Evolutionary conservation across 768 basidiomycete genomes (phyloP), one percentile per base, ranked within the genome.

Genomic region (Tulasnella sp.): DNA sequence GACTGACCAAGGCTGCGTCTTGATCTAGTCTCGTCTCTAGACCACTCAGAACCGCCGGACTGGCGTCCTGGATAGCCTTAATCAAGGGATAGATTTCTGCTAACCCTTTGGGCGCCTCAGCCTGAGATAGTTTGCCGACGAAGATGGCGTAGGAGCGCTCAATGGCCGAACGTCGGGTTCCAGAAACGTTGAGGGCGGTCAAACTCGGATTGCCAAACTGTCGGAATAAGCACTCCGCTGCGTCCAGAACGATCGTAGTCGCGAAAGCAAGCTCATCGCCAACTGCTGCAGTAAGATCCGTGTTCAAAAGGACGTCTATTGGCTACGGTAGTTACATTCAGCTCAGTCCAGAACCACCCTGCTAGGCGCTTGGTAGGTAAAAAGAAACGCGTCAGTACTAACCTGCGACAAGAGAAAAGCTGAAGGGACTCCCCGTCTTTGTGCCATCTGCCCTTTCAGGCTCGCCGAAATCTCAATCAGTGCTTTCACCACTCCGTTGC

Each of bases 251-350:
- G 24, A 54, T 54, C 54, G 54, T 24, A 54, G 24, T 22, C 54
- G 24, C 24, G 54, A 54, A 54, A 24, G 54, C 8, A 54, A 54
- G 12, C 24, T 24, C 54, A 54, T 54, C 54, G 41, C 76, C 74
- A 20, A 64, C 22, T 40, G n/a, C 34, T 20, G 54, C 41, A 58
- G 58, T 72, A 9, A 82, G 79, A 75, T 83, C 34, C 7, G 84
- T 80, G 82, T 85, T 87, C 86, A 90, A 84, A 82, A 87, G 88
- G 83, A 90, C 87, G 85, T 89, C 87, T 86, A 90, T 86, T 72
- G 89, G 89, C 91, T 91, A 48, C 72, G 28, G 72, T 73, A 75
- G 60, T 31, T 22, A 83, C 77, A 83, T 48, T 82, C 81, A 54
- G 64, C 37, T 80, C 40, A 64, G 81, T 76, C 46, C 42, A 31